A percentile compares a stretch with the other conserved stretches of the same genome.
phyloP scores from a whole-genome alignment of 176 grass and related monocot genomes.

The Raddia guianensis region DNA sequence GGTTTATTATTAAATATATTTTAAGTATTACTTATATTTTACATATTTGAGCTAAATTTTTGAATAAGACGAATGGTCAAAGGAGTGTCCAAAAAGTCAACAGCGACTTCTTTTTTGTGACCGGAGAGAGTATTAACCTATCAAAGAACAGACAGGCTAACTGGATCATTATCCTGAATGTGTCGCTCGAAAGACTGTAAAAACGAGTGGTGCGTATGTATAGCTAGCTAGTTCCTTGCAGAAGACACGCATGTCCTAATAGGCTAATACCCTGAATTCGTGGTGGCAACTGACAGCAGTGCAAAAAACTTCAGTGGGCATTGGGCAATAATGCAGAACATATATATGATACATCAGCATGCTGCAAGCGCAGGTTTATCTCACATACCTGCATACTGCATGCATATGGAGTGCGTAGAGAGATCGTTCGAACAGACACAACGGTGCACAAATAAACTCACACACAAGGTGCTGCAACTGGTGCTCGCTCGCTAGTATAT shows the following conservation, averaged over 20 bases:
- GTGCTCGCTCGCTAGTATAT: too few species aligned
- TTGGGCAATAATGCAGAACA: background rate
- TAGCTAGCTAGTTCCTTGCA: background rate
- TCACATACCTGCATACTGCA: background rate
- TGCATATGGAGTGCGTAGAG: background rate
- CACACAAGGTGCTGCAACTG: too few species aligned
- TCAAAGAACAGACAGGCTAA: background rate
- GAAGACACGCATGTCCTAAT: conserved; percentile 13
- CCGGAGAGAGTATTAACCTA: background rate
- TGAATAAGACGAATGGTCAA: too few species aligned
- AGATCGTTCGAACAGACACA: conserved; percentile 4
- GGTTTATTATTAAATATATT: too few species aligned
- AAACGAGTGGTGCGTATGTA: background rate
- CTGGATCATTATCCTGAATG: background rate
- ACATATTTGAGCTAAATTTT: too few species aligned
- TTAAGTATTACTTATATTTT: too few species aligned
- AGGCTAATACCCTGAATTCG: conserved; percentile 21
- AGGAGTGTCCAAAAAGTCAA: too few species aligned
- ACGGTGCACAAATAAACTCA: too few species aligned
- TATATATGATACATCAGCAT: too few species aligned
- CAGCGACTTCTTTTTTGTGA: too few species aligned
- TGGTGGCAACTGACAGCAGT: conserved; percentile 24
- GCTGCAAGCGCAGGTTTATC: background rate
- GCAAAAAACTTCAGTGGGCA: background rate
- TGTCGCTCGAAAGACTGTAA: background rate